Base-by-base conservation (phyloP, 1,139 yeast species). In the Yamadazyma songkhlaensis region DNA sequence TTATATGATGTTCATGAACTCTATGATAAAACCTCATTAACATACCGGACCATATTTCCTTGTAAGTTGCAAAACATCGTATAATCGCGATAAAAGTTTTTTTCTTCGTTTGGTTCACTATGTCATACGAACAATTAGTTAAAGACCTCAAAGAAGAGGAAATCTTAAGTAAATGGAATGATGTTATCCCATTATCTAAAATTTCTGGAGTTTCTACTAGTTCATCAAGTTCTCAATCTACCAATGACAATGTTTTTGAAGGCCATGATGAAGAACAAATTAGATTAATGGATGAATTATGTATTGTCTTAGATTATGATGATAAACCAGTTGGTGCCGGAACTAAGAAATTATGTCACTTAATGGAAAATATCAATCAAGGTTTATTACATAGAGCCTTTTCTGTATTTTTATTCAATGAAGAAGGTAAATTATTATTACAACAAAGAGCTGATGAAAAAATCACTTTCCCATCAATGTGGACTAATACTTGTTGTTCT, bases 401-500 rank as follows among this genome's bases (percentile, higher is more conserved):
- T 58, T 87, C 96, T 22, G 97, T 90, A 23, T 92, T 92, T 56
- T 67, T 90, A 42, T 94, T 92, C 68, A 84, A 89, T 60, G 79
- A 76, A 32, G 78, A 86, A 36, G 81, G 81, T 42, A 76, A 84
- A 63, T 74, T 94, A 46, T 72, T 92, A 48, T 73, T 92, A 50
- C 98, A 92, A 64, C 95, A 88, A 64, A 80, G 99, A 52, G 97
- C 99, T 0, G 82, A 82, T 42, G 97, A 92, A 59, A 92, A 92
- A 63, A 92, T 92, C 65, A 92, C 99, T 1, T 92, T 92, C 62
- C 95, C 98, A 2, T 79, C 79, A 42, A 80, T 88, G 84, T 92
- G 99, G 99, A 92, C 99, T 30, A 92, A 92, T 60, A 94, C 99
- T 3, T 94, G 98, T 63, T 92, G 99, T 60, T 90, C 97, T 0